Conservation (phyloP, 441 rosid genomes). For the Manihot esculenta region DNA sequence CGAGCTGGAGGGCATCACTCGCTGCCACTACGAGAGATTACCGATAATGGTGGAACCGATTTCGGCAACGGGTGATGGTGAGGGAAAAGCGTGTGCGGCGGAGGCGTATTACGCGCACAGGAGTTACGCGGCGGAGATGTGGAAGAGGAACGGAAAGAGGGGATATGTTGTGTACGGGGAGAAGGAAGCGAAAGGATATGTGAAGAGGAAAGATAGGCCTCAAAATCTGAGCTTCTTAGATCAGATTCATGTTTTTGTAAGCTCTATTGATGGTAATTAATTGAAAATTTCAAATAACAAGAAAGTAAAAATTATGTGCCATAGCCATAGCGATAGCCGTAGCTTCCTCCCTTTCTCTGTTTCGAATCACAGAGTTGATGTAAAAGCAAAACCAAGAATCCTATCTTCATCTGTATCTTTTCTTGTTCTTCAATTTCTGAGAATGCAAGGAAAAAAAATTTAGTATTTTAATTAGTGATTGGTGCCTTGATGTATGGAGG, state of each 20-base stretch:
- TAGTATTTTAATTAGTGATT: no score
- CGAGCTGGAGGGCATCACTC: constrained; percentile 64
- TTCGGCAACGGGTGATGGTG: background rate
- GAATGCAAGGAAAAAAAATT: no score
- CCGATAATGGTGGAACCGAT: constrained; percentile 31
- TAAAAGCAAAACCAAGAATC: no score
- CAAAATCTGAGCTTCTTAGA: constrained; percentile 64
- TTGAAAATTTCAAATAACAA: no score
- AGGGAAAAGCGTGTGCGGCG: constrained; percentile 18
- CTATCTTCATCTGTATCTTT: no score
- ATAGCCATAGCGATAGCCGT: no score
- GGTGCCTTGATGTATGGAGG: no score
- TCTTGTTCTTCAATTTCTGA: no score
- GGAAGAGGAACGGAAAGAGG: constrained; percentile 47
- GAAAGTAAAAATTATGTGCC: no score
- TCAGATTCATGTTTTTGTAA: constrained; percentile 53
- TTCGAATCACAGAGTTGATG: no score
- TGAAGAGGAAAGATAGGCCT: constrained; percentile 62
- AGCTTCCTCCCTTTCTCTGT: no score
- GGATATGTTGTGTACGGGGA: constrained; percentile 54
- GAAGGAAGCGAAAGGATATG: constrained; percentile 68
- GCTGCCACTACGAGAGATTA: constrained; percentile 62
- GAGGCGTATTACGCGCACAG: constrained; percentile 70
- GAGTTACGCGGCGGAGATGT: constrained; percentile 61
- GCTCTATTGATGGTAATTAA: constrained; percentile 21